These are phyloP conservation scores for Veloboletus limbatus DNA, from an alignment of 1,284 basidiomycete genomes.

Conservation along the genomic window DNA sequence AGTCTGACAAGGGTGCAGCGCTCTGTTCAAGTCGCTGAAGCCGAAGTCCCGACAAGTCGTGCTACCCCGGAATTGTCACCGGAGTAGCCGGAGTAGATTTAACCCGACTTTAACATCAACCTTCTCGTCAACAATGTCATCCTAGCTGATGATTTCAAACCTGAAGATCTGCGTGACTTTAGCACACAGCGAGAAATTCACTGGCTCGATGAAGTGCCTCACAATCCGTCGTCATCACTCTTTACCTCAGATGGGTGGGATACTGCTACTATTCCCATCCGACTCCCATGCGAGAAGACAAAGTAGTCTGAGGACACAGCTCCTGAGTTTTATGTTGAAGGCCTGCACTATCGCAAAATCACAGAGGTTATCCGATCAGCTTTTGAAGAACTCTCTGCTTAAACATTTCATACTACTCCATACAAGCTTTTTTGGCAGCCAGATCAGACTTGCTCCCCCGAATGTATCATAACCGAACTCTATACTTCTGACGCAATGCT, in stretches of 20 bases:
- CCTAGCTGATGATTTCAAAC: no score
- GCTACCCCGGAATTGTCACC: no score
- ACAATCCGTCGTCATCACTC: not conserved
- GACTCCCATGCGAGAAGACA: conserved; percentile 18
- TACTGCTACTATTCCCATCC: conserved; percentile 17
- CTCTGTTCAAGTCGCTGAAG: no score
- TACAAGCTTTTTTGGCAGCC: conserved; percentile 25
- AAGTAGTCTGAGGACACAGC: not conserved
- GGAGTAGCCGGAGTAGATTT: no score
- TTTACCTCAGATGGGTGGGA: conserved; percentile 22
- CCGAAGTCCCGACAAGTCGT: no score
- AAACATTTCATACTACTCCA: conserved; percentile 22
- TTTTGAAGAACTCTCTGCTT: conserved; percentile 6
- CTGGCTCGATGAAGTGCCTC: conserved; percentile 12
- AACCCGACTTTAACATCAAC: no score
- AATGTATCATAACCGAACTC: conserved; percentile 32
- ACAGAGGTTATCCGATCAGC: conserved; percentile 14
- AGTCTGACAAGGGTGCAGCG: no score
- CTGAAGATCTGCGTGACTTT: no score
- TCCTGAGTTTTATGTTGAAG: conserved; percentile 9
- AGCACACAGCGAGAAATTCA: conserved; percentile 9
- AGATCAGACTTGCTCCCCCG: not conserved
- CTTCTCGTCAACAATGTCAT: no score
- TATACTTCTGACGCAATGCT: conserved; percentile 33
- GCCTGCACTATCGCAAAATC: conserved; percentile 13